Percentiles rank a stretch among this genome's conserved stretches.
phyloP scores from a whole-genome alignment of 1,284 basidiomycete species.

The Cryptococcus sp. region DNA sequence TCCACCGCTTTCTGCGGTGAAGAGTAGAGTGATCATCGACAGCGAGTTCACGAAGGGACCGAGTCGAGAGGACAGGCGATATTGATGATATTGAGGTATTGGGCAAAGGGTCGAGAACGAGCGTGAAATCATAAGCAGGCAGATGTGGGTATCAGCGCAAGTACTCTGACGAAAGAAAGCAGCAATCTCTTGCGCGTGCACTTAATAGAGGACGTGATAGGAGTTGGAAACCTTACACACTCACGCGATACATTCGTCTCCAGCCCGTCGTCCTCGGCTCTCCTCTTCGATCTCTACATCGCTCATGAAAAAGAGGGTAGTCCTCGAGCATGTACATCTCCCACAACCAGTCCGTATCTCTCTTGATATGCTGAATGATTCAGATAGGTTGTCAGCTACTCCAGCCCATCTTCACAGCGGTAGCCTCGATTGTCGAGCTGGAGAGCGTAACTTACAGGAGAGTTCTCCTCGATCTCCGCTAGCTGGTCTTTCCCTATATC shows the following conservation, averaged over 20 bases:
- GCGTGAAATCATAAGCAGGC: too few relatives aligned
- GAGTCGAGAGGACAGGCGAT: too few relatives aligned
- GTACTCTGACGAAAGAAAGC: too few relatives aligned
- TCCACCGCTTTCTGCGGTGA: constrained; percentile 39
- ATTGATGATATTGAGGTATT: too few relatives aligned
- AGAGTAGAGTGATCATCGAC: neutral
- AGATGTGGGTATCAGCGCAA: too few relatives aligned
- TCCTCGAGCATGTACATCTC: constrained; percentile 41
- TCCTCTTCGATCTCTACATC: constrained; percentile 30
- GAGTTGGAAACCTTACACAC: constrained; percentile 4
- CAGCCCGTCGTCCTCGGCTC: constrained; percentile 39
- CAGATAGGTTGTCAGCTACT: neutral
- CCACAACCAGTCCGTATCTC: constrained; percentile 51
- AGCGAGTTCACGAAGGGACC: neutral
- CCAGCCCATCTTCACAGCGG: neutral
- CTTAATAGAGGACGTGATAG: too few relatives aligned
- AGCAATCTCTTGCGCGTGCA: too few relatives aligned
- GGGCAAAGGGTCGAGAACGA: too few relatives aligned
- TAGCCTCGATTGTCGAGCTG: neutral
- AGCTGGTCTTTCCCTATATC: constrained; percentile 40
- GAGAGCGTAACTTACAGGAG: constrained; percentile 28
- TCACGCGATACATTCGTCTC: constrained; percentile 46
- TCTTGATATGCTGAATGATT: constrained; percentile 36
- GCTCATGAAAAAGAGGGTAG: constrained; percentile 37
- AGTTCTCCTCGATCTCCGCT: constrained; percentile 35